Base-by-base conservation (phyloP, 352 stramenopile species). In the Globisporangium apiculatum region DNA sequence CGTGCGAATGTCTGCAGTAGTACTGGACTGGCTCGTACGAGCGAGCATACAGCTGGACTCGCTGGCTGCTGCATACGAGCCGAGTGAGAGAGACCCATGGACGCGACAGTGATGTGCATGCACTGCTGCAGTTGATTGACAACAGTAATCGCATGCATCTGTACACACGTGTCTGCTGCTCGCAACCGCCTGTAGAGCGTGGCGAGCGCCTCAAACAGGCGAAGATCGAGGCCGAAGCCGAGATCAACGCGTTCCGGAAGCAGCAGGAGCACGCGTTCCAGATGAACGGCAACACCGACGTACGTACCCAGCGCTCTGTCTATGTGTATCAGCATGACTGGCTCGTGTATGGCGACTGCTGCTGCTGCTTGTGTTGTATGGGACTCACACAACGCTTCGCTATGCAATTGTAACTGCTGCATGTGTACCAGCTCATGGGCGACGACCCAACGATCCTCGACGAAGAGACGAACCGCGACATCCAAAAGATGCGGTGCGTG, bases 221-320 rank as follows among this genome's bases (percentile, higher is more conserved):
- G 47, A 95, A 94, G 64, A 73, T 91, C 53, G 86, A 95, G 61
- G 84, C 86, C 4, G 84, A 95, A 58, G 81, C 80, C 0, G 76
- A 94, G 64, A 91, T 91, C 60, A 85, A 83, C 46, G 83, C 80
- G 12, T 95, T 89, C 69, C 79, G 84, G 48, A 85, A 86, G 50
- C 77, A 94, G 62, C 88, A 94, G 69, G 83, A 95, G 66, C 83
- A 83, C 56, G 72, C 73, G 7, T 95, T 92, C 73, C 84, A 95
- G 58, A 88, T 90, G 78, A 92, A 86, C 72, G 78, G 67, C 65
- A 89, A 89, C 61, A 89, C 74, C 46, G 79, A 92, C 48, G 82
- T 92, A 73, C 48, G 72, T 31, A 3, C 24, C 24, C 3, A 31
- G 24, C 24, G 24, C 24, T 31, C 2, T 31, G 24, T 18, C 36